Evolutionary conservation across 805 yeast species (phyloP).

Genomic region (Candida schatavii): DNA sequence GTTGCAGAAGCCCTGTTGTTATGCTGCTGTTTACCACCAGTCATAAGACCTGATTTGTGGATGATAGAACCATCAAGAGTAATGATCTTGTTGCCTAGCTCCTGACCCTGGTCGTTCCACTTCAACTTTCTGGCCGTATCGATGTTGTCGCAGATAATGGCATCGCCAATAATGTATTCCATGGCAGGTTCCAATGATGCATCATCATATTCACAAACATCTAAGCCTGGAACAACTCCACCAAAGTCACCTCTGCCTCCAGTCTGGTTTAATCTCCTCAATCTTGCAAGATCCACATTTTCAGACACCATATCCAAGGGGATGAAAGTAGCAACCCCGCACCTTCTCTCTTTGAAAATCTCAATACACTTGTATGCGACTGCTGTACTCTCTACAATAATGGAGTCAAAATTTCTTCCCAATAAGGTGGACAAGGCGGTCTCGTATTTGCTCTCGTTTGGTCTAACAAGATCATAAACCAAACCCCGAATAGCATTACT

Average conservation of each 20-base stretch:
- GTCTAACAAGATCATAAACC: conserved; percentile 75
- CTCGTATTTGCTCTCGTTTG: conserved; percentile 69
- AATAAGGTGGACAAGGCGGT: conserved; percentile 71
- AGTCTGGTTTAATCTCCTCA: conserved; percentile 46
- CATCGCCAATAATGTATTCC: conserved; percentile 73
- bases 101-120: conserved; percentile 45
- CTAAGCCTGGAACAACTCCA: conserved; percentile 65
- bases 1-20: conserved; percentile 40
- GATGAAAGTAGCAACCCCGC: conserved; percentile 83
- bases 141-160: conserved; percentile 74
- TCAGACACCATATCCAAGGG: conserved; percentile 76
- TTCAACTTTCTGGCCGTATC: conserved; percentile 67
- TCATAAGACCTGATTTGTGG: conserved; percentile 84
- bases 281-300: conserved; percentile 48
- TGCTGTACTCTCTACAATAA: conserved; percentile 71
- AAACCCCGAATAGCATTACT: conserved; percentile 72
- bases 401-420: conserved; percentile 77
- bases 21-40: conserved; percentile 74
- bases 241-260: conserved; percentile 16
- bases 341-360: conserved; percentile 77
- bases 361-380: conserved; percentile 76
- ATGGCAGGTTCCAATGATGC: conserved; percentile 70
- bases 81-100: conserved; percentile 54
- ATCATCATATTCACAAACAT: conserved; percentile 67
- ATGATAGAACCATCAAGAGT: conserved; percentile 83